phyloP scores from a whole-genome alignment of 73 alveolate species.

The Stentor roeselii region DNA sequence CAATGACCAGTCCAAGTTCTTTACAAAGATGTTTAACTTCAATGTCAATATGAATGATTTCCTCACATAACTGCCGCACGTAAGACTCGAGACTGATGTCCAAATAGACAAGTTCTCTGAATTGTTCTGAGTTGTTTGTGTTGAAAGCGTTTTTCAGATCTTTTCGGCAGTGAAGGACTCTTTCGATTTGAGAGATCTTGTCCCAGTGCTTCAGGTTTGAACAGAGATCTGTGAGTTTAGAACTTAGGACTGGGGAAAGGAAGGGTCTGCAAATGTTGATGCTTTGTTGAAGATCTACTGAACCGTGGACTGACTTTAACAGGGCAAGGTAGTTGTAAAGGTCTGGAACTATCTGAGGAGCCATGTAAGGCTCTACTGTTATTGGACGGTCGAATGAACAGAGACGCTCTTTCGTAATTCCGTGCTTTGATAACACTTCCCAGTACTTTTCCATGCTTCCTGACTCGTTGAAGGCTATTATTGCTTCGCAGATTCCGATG shows the following conservation, averaged over 20 bases:
- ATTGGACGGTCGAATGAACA: conserved; percentile 54
- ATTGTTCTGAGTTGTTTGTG: conserved; percentile 31
- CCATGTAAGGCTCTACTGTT: conserved; percentile 51
- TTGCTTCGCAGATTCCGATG: conserved; percentile 85
- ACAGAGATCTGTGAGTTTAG: conserved; percentile 33
- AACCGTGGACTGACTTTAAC: conserved; percentile 81
- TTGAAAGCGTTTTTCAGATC: conserved; percentile 31
- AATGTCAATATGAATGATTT: conserved; percentile 66
- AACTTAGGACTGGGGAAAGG: conserved; percentile 38
- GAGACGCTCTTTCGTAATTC: conserved; percentile 71
- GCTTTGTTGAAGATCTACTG: conserved; percentile 72
- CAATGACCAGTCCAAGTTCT: conserved; percentile 56
- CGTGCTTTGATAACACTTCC: conserved; percentile 65
- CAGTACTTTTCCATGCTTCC: conserved; percentile 84
- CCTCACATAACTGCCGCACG: conserved; percentile 61
- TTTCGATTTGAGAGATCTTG: conserved; percentile 35
- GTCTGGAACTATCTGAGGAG: conserved; percentile 55
- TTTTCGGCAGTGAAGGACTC: conserved; percentile 34
- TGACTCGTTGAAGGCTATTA: conserved; percentile 70
- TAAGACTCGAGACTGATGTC: conserved; percentile 65
- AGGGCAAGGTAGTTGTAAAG: conserved; percentile 71
- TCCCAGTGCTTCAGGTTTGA: conserved; percentile 40
- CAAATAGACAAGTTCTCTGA: conserved; percentile 73
- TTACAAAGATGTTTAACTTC: conserved; percentile 50
- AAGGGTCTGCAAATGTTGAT: conserved; percentile 59